Conservation (phyloP, 176 grass and related monocot genomes). For the Eremochloa ophiuroides region DNA sequence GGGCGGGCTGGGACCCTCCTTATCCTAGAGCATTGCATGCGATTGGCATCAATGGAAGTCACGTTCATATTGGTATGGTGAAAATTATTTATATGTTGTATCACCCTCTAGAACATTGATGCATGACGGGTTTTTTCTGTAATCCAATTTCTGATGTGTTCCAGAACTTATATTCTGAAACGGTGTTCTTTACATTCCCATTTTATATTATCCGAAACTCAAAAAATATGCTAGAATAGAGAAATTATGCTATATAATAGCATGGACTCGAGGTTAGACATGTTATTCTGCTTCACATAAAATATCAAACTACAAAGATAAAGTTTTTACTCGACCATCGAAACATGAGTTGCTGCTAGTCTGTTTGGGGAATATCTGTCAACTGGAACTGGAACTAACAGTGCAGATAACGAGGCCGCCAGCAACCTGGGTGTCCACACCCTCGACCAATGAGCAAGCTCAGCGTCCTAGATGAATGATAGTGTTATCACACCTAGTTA, state of each 20-base stretch:
- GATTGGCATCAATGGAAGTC: not conserved
- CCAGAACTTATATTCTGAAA: not conserved
- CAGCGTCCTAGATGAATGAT: not conserved
- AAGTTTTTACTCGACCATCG: not conserved
- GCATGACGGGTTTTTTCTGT: not conserved
- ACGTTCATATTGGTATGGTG: not conserved
- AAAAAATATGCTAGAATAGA: not conserved
- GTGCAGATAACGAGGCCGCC: not conserved
- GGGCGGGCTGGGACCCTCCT: not conserved
- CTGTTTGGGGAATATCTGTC: not conserved
- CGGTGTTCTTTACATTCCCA: not conserved
- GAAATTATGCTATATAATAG: not conserved
- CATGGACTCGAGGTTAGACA: not conserved
- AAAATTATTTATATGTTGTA: not conserved
- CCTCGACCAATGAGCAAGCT: not conserved
- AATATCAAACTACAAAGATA: not conserved
- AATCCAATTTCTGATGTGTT: not conserved
- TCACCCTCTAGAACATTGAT: not conserved
- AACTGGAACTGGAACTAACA: not conserved
- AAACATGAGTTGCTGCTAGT: not conserved
- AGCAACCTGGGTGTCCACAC: not conserved
- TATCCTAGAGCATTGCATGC: not conserved
- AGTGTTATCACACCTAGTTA: not conserved
- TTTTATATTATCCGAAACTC: not conserved
- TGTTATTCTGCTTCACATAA: not conserved